These are phyloP conservation scores for Xylariaceae sp. DNA, from an alignment of 2,329 filamentous ascomycete genomes.

Conservation along the genomic window DNA sequence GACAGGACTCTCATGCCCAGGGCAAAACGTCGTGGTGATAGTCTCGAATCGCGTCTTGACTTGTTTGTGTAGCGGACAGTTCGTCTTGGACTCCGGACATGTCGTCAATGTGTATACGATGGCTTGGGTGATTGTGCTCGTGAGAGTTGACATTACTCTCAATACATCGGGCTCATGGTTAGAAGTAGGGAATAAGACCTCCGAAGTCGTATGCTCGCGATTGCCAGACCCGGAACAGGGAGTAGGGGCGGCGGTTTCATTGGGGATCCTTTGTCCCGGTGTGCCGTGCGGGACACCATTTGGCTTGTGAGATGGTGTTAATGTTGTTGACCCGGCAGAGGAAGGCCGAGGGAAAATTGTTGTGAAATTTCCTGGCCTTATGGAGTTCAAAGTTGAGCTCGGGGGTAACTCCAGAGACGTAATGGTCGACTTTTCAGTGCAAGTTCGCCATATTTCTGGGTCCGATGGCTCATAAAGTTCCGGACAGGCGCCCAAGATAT, in stretches of 20 bases:
- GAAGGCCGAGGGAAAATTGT: constrained; percentile 8
- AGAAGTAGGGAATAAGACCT: too few species aligned
- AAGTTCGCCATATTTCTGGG: background rate
- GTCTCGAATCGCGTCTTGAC: constrained; percentile 20
- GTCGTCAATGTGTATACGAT: constrained; percentile 21
- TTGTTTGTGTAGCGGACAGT: constrained; percentile 13
- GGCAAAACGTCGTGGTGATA: constrained; percentile 24
- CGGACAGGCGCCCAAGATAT: constrained; percentile 25
- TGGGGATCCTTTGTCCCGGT: too few species aligned
- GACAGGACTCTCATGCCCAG: background rate
- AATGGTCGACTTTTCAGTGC: background rate
- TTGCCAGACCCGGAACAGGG: too few species aligned
- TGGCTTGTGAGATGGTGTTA: too few species aligned
- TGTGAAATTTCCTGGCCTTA: constrained; percentile 6
- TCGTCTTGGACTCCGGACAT: constrained; percentile 5
- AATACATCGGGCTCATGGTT: background rate
- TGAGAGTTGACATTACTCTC: constrained; percentile 16
- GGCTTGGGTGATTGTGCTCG: constrained; percentile 24
- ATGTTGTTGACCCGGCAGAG: background rate
- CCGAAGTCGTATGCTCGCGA: too few species aligned
- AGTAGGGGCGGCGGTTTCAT: too few species aligned
- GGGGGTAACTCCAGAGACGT: background rate
- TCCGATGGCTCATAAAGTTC: background rate
- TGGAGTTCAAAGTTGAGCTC: background rate
- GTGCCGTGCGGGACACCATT: too few species aligned